phyloP scores from a whole-genome alignment of 1,139 yeast species.

The Debaryomyces psychrophilus region DNA sequence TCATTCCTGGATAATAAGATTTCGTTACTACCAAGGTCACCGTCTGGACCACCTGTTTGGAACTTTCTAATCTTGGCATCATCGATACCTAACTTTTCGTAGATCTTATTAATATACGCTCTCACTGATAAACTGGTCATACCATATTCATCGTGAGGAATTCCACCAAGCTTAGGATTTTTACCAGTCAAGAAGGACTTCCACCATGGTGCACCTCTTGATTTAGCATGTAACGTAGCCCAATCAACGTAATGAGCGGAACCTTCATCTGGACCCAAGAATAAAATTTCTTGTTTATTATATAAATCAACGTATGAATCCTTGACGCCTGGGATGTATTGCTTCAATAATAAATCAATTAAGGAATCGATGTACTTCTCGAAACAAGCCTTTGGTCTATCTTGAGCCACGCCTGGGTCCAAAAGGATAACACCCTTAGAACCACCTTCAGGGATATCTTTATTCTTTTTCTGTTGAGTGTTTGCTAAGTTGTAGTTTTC shows the following conservation, averaged over 20 bases:
- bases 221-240: slow-evolving; percentile 96
- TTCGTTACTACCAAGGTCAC: slow-evolving; percentile 96
- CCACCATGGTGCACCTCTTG: slow-evolving; percentile 98
- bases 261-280: slow-evolving; percentile 98
- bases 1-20: slow-evolving; percentile 82
- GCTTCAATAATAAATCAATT: slow-evolving; percentile 81
- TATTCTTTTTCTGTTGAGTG: slow-evolving; percentile 95
- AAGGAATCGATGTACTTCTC: slow-evolving; percentile 91
- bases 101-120: slow-evolving; percentile 86
- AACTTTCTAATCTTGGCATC: slow-evolving; percentile 66
- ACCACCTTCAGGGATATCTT: slow-evolving; percentile 99
- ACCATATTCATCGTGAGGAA: slow-evolving; percentile 97
- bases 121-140: slow-evolving; percentile 96
- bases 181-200: slow-evolving; percentile 97
- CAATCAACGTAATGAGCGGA: slow-evolving; percentile 95
- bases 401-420: slow-evolving; percentile 80
- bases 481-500: slow-evolving; percentile 95
- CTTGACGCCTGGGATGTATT: slow-evolving; percentile 73
- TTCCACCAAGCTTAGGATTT: slow-evolving; percentile 90
- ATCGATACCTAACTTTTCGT: slow-evolving; percentile 71
- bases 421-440: slow-evolving; percentile 94
- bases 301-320: slow-evolving; percentile 86
- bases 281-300: slow-evolving; percentile 83
- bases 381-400: slow-evolving; percentile 81
- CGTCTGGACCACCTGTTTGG: slow-evolving; percentile 99